Conservation (phyloP, 352 stramenopile genomes). For the Phytophthora hibernalis region DNA sequence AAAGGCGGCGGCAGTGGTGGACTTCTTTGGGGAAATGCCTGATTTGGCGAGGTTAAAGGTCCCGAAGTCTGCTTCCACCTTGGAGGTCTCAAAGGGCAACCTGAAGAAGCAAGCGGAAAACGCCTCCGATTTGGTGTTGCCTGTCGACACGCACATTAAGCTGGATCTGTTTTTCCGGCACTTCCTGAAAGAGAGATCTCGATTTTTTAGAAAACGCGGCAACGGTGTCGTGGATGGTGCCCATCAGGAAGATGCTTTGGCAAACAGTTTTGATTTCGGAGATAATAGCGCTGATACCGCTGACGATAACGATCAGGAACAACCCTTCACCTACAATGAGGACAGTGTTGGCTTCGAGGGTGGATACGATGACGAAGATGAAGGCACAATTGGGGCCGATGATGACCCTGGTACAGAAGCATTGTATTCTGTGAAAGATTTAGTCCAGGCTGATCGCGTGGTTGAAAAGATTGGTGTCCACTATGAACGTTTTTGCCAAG, state of each 20-base stretch:
- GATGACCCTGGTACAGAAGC: constrained; percentile 38
- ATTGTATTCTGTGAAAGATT: constrained; percentile 57
- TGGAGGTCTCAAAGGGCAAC: constrained; percentile 59
- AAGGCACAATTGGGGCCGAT: constrained; percentile 28
- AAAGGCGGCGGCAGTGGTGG: constrained; percentile 47
- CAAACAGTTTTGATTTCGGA: constrained; percentile 26
- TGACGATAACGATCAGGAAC: constrained; percentile 26
- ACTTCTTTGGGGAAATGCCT: constrained; percentile 63
- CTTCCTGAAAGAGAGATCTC: constrained; percentile 79
- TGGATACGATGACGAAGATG: constrained; percentile 55
- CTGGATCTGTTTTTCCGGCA: constrained; percentile 74
- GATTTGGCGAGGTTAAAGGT: constrained; percentile 59
- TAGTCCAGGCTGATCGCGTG: constrained; percentile 90
- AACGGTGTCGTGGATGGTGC: constrained; percentile 15
- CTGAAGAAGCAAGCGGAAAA: constrained; percentile 62
- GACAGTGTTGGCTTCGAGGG: constrained; percentile 49
- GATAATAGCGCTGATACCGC: constrained; percentile 22
- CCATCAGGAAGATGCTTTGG: constrained; percentile 18
- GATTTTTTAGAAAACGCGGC: constrained; percentile 59
- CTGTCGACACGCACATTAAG: constrained; percentile 80
- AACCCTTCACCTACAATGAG: constrained; percentile 49
- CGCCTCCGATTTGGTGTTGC: constrained; percentile 70
- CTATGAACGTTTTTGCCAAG: constrained; percentile 95
- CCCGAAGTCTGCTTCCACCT: constrained; percentile 39
- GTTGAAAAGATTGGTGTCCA: constrained; percentile 95